Base-by-base conservation (phyloP, 805 yeast species). In the Martiniozyma abietophila region DNA sequence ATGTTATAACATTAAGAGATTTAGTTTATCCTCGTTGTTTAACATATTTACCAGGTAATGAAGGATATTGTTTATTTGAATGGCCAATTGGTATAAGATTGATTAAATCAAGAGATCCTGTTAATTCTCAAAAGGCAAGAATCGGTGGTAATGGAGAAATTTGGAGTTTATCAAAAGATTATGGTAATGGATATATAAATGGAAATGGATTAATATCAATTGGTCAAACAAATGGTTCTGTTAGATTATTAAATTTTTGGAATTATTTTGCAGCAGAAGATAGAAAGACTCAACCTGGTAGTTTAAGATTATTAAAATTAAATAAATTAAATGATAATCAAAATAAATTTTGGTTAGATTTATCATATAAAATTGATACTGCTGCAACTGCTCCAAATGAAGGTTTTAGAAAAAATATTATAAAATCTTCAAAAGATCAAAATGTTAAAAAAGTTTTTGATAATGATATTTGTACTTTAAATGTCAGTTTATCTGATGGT, bases 291-390 rank as follows among this genome's bases (percentile, higher is more conserved):
- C 23, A 35, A 16, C 17, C 45, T 34, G 20, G 38, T n/a, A 36
- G 53, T 14, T 18, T 51, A 8, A 39, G 43, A 18, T 14, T 54
- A 14, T 35, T 49, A 27, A 49, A 52, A 32, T 11, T 54, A 35
- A 50, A 50, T 25, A 27, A 32, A 10, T 22, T 31, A 4, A 34
- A 34, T n/a, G 28, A 39, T 11, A 35, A 30, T n/a, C 32, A 22
- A 3, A 31, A 41, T 15, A 44, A 44, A 10, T 55, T 36, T 32
- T 38, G 50, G 18, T 23, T 55, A 27, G 48, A 53, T 34, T 34
- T 52, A 23, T 39, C 38, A 6, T 49, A 46, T 31, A 18, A 25
- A 2, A 20, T 42, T 10, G 35, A 33, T 27, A 32, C 32, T 12
- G 31, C 30, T 6, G 41, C 35, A n/a, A 40, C 36, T 18, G 32